Base-by-base conservation (phyloP, 352 stramenopile species). In the Thraustochytrium sp. region DNA sequence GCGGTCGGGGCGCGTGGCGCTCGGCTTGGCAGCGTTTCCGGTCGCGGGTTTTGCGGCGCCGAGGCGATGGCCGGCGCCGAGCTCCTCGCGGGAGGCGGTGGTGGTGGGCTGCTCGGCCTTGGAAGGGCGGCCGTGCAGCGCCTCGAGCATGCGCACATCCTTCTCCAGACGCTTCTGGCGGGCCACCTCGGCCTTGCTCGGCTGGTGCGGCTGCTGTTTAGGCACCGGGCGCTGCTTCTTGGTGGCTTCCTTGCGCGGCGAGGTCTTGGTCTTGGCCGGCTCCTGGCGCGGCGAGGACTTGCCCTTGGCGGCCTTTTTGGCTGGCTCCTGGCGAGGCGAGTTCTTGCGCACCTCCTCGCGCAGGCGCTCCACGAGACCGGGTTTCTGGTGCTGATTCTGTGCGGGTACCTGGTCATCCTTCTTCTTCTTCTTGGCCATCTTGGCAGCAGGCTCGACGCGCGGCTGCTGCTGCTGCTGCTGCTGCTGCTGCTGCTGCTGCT, bases 271-370 rank as follows among this genome's bases (percentile, higher is more conserved):
- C 11, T 11, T 4, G 9, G 11, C 53, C 46, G 29, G 31, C 11
- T 80, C 9, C 46, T 65, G 9, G 9, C 34, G 26, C 9, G 55
- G 26, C 26, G 55, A 31, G 9, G 72, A 18, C 37, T 82, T 82
- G 13, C 38, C 54, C 16, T 77, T n/a, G 37, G n/a, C 59, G 26
- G 42, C n/a, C 26, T 62, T 77, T 5, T 23, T 40, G 23, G 5
- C 63, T 21, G 40, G 9, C 36, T 11, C 31, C 11, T 40, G 3
- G 26, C 74, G 34, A 53, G 74, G 74, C n/a, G 74, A 82, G 34
- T 82, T 82, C 4, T 56, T 76, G 21, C 74, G 48, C 8, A 82
- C 74, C 55, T 82, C 74, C 9, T 73, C 51, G 54, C 74, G 74
- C 2, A 82, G 53, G 9, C 36, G 21, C 42, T 82, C 74, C 11